Evolutionary conservation across 495 filamentous ascomycete species (phyloP), one percentile per base, ranked within the genome.

Genomic region (Lentithecium fluviatile): DNA sequence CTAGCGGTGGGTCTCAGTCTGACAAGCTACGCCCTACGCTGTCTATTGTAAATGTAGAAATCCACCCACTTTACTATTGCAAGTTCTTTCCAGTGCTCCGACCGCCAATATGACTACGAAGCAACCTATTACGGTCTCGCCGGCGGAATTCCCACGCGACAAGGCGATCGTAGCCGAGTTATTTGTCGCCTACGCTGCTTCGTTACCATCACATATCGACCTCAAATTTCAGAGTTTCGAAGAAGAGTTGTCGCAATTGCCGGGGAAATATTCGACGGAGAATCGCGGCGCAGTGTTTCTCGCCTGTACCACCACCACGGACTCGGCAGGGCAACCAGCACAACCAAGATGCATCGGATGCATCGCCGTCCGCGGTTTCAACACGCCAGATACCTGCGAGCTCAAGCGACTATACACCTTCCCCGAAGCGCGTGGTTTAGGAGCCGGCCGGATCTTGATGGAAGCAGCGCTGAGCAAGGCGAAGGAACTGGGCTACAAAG

Each of bases 331-430:
- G 5, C 17, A 23, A 10, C 4, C 46, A 24, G 11, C 26, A 1
- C 13, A 19, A 45, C 40, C 48, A 20, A 54, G 61, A 45, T 66
- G 76, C 0, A 64, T 85, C 2, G 82, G 83, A 6, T 85, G 81
- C 58, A 78, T 84, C 6, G 81, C 77, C 19, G 56, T 80, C 0
- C 72, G 78, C 2, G 67, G 42, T 2, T 49, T 62, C 19, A n/a
- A 70, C 3, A 61, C 74, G 7, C 26, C 63, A 0, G 56, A 57
- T n/a, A 76, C 67, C 66, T 84, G 82, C 69, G 83, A 87, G 58
- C 80, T 85, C 77, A 85, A 86, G 65, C 74, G 83, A 0, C 73
- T 87, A 0, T 86, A 82, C 59, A 73, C 82, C 19, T 45, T 70
- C 1, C 77, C 77, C 0, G 59, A 69, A 45, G 76, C 72, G 8